Evolutionary conservation across 1,139 yeast species (phyloP).

Genomic region (Saccharomyces hybrid): DNA sequence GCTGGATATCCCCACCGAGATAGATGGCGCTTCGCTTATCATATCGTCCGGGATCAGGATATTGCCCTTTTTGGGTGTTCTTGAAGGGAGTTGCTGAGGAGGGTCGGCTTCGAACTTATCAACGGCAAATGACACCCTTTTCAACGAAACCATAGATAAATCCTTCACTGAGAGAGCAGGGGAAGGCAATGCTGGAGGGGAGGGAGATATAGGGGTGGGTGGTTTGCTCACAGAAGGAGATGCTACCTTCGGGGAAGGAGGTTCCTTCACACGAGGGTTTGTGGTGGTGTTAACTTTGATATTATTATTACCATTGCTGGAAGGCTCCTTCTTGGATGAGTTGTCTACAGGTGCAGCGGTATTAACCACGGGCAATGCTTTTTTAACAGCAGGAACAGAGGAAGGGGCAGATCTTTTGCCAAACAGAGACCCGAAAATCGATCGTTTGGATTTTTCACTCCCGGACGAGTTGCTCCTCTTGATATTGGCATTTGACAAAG

Average conservation of each 20-base stretch:
- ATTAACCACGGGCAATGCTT: neutral
- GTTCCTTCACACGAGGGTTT: no score
- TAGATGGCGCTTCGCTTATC: constrained; percentile 50
- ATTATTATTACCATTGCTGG: no score
- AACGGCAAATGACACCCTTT: constrained; percentile 68
- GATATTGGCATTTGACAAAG: constrained; percentile 6
- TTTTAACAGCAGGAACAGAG: neutral
- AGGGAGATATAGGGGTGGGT: constrained; percentile 1
- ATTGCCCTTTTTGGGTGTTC: constrained; percentile 74
- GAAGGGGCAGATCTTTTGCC: constrained; percentile 14
- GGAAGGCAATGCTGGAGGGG: neutral
- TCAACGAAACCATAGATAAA: constrained; percentile 35
- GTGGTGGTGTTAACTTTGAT: neutral
- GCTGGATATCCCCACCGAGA: constrained; percentile 53
- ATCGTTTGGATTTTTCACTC: constrained; percentile 14
- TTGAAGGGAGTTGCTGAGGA: constrained; percentile 89
- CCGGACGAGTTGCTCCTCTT: constrained; percentile 11
- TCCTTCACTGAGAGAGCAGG: neutral
- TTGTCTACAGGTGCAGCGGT: neutral
- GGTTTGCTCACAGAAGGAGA: neutral
- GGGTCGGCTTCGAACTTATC: constrained; percentile 70
- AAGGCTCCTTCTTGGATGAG: no score
- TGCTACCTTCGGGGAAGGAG: no score
- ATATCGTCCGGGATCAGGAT: constrained; percentile 67
- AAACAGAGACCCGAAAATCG: constrained; percentile 23